These are phyloP conservation scores for Cyclotella atomus DNA, from an alignment of 108 stramenopile genomes.

Conservation along the genomic window DNA sequence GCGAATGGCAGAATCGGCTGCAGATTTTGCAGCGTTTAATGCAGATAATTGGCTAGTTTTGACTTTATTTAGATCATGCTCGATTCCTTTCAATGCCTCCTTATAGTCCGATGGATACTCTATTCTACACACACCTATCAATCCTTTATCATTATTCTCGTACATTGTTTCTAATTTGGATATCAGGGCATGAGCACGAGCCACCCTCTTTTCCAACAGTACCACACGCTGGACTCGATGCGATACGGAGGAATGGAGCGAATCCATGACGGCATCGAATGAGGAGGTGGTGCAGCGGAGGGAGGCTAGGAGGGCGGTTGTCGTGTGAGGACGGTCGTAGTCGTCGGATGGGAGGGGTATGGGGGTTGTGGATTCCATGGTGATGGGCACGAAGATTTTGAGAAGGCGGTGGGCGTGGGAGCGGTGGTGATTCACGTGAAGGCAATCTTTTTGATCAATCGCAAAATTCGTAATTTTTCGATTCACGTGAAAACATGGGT, in stretches of 20 bases:
- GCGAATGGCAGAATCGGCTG: constrained; percentile 41
- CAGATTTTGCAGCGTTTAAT: constrained; percentile 18
- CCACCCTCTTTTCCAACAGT: constrained; percentile 13
- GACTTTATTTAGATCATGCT: constrained; percentile 15
- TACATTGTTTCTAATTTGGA: constrained; percentile 27
- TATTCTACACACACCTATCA: constrained; percentile 12
- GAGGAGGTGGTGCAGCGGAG: constrained; percentile 37
- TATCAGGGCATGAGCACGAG: constrained; percentile 22
- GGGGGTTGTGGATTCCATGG: constrained; percentile 12
- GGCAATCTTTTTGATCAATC: too few relatives aligned
- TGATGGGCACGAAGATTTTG: too few relatives aligned
- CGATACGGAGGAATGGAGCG: constrained; percentile 5
- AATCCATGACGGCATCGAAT: constrained; percentile 48
- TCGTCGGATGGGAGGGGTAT: constrained; percentile 54
- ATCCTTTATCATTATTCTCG: constrained; percentile 16
- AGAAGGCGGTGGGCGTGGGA: too few relatives aligned
- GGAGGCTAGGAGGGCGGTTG: constrained; percentile 36
- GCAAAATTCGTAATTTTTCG: too few relatives aligned
- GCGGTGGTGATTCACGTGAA: too few relatives aligned
- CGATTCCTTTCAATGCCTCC: constrained; percentile 32
- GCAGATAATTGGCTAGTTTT: neutral
- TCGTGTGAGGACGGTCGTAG: constrained; percentile 42
- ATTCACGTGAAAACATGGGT: too few relatives aligned
- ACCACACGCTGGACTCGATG: constrained; percentile 24
- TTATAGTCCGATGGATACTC: constrained; percentile 38